Evolutionary conservation across 1,284 basidiomycete genomes (phyloP).

Genomic region (Exsudoporus floridanus): DNA sequence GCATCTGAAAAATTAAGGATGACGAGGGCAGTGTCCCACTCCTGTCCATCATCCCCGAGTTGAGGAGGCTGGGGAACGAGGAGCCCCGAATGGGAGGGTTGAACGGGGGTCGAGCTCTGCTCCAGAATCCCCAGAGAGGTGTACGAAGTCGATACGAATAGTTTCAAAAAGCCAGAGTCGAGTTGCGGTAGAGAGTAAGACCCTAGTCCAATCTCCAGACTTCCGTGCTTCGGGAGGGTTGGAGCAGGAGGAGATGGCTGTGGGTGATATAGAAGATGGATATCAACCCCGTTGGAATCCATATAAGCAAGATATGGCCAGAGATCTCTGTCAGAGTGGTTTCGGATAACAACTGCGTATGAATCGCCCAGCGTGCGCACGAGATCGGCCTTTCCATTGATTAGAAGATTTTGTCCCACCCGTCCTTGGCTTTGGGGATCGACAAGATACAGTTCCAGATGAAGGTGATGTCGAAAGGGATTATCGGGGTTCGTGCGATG

Average conservation of each 20-base stretch:
- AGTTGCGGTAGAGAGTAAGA: slow-evolving; percentile 37
- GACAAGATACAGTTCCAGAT: slow-evolving; percentile 41
- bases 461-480: slow-evolving; percentile 38
- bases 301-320: slow-evolving; percentile 51
- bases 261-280: slow-evolving; percentile 44
- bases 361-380: slow-evolving; percentile 35
- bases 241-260: slow-evolving; percentile 29
- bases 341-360: slow-evolving; percentile 42
- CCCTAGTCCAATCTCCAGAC: slow-evolving; percentile 39
- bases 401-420: slow-evolving; percentile 39
- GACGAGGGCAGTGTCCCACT: slow-evolving; percentile 35
- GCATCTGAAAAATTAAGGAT: slow-evolving; percentile 23
- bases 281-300: slow-evolving; percentile 45
- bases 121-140: slow-evolving; percentile 45
- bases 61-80: slow-evolving; percentile 7
- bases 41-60: slow-evolving; percentile 20
- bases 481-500: slow-evolving; percentile 42
- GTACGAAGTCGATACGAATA: slow-evolving; percentile 46
- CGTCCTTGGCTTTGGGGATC: slow-evolving; percentile 36
- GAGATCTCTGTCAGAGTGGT: slow-evolving; percentile 42
- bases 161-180: slow-evolving; percentile 45
- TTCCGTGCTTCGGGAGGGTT: slow-evolving; percentile 38
- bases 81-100: slow-evolving; percentile 16
- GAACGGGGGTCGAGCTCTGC: slow-evolving; percentile 32
- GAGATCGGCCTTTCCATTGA: slow-evolving; percentile 40